Base-by-base conservation (phyloP, 1,284 basidiomycete genomes). In the Trichosporon sp. region DNA sequence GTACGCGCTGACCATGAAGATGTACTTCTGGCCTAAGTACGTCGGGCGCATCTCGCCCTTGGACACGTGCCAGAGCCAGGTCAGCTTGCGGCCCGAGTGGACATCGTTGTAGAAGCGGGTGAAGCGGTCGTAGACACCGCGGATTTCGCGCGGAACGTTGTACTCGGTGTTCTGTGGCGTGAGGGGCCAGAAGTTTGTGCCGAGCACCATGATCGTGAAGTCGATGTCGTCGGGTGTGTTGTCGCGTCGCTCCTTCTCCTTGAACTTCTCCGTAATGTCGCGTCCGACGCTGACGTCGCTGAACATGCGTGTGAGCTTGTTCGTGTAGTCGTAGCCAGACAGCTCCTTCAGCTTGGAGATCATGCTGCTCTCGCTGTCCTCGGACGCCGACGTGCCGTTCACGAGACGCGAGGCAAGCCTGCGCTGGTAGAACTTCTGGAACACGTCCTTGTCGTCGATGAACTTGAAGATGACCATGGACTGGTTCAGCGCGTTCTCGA, bases 381-480 rank as follows among this genome's bases (percentile, higher is more conserved):
- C 96, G 3, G 95, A 98, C 5, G 95, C 94, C 23, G 95, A 98
- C 23, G 92, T 89, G 38, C 90, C 90, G 76, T 94, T 91, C 74
- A 99, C 95, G 38, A 99, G 89, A 75, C 97, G 93, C 80, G 93
- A 93, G 60, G 95, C 95, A 23, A 99, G 86, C 85, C 96, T 96
- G 76, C 94, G 98, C 58, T 92, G 92, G 86, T 99, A 99, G 87
- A 98, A 99, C 60, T 93, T 94, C 81, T 98, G 96, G 90, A 99
- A 99, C 12, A 99, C 95, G 78, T 99, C 97, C 86, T 98, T 98
- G 86, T 99, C 97, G 82, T 98, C 95, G 75, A 99, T 91, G 82
- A 98, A 99, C 84, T 98, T 98, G 91, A 99, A 99, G 65, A 99
- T 86, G 58, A 95, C 87, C 96, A 95, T 94, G 76, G 95, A 92